These are phyloP conservation scores for Aspergillus unguis DNA, from an alignment of 2,329 filamentous ascomycete species.

Conservation along the genomic window DNA sequence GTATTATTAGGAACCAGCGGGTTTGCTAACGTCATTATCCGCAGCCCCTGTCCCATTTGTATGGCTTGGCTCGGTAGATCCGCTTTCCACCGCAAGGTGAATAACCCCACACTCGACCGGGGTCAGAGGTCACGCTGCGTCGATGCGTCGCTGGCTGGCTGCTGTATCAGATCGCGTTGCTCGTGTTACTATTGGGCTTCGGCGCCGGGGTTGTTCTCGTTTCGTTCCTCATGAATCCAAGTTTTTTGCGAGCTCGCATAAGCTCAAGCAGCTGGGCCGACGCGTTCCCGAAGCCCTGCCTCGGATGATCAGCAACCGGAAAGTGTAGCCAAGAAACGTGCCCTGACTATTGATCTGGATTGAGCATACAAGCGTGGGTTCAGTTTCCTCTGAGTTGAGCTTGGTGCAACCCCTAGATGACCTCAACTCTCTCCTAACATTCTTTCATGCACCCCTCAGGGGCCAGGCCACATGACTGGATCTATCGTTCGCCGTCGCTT, in stretches of 20 bases:
- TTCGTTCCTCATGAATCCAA: background rate
- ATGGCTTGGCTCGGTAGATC: slow-evolving; percentile 25
- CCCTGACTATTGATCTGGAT: slow-evolving; percentile 19
- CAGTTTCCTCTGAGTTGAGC: background rate
- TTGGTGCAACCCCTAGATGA: slow-evolving; percentile 7
- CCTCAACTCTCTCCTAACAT: slow-evolving; percentile 4
- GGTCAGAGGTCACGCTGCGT: background rate
- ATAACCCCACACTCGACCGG: slow-evolving; percentile 6
- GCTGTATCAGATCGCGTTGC: slow-evolving; percentile 3
- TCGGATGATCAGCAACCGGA: slow-evolving; percentile 34
- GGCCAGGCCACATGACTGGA: slow-evolving; percentile 8
- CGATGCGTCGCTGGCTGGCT: background rate
- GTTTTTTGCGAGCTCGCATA: background rate
- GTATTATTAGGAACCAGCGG: slow-evolving; percentile 19
- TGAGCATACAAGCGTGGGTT: background rate
- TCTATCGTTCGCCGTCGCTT: slow-evolving; percentile 11
- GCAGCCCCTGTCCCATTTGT: slow-evolving; percentile 20
- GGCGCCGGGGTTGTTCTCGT: slow-evolving; percentile 1
- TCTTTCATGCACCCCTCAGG: background rate
- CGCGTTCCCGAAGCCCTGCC: slow-evolving; percentile 26
- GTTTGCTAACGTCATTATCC: slow-evolving; percentile 30
- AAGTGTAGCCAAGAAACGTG: slow-evolving; percentile 22
- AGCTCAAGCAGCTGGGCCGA: slow-evolving; percentile 19
- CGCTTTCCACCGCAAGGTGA: slow-evolving; percentile 12
- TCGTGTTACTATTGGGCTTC: background rate